A percentile compares a stretch with the other conserved stretches of the same genome.
These are phyloP conservation scores for Bidens hawaiensis DNA, from an alignment of 140 eudicot species.

Conservation along the genomic window DNA sequence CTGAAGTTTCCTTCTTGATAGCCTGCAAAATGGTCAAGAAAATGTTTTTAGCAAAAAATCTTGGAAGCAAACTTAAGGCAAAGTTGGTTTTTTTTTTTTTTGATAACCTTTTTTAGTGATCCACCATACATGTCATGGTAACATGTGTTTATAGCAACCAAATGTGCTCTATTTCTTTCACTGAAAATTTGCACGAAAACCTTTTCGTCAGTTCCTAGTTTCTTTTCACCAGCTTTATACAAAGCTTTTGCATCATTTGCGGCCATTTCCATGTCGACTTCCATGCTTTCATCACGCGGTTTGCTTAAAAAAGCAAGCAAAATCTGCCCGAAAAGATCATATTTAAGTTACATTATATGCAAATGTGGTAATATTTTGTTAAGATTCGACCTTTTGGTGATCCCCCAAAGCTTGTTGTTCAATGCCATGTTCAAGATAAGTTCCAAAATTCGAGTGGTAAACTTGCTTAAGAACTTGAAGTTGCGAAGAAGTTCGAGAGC, in stretches of 20 bases:
- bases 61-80: not conserved
- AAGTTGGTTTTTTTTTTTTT: not conserved
- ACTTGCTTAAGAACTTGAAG: conserved; percentile 39
- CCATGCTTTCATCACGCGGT: conserved; percentile 38
- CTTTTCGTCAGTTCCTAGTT: conserved; percentile 45
- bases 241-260: conserved; percentile 51
- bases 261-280: conserved; percentile 36
- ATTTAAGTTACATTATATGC: not conserved
- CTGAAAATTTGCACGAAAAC: conserved; percentile 36
- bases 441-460: conserved; percentile 33
- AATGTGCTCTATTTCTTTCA: conserved; percentile 48
- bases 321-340: conserved; percentile 20
- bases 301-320: conserved; percentile 36
- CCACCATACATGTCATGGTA: conserved; percentile 42
- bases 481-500: conserved; percentile 52
- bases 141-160: conserved; percentile 32
- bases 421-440: conserved; percentile 40
- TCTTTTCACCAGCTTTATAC: conserved; percentile 45
- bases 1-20: too few species aligned
- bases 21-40: conserved; percentile 27
- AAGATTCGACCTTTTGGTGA: conserved; percentile 43
- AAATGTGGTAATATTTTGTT: not conserved
- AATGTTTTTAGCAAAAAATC: not conserved
- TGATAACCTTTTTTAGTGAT: conserved; percentile 43
- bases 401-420: conserved; percentile 39